Evolutionary conservation across 2,329 filamentous ascomycete genomes (phyloP), one percentile per base, ranked within the genome.

Genomic region (Coccinonectria pachysandricola): DNA sequence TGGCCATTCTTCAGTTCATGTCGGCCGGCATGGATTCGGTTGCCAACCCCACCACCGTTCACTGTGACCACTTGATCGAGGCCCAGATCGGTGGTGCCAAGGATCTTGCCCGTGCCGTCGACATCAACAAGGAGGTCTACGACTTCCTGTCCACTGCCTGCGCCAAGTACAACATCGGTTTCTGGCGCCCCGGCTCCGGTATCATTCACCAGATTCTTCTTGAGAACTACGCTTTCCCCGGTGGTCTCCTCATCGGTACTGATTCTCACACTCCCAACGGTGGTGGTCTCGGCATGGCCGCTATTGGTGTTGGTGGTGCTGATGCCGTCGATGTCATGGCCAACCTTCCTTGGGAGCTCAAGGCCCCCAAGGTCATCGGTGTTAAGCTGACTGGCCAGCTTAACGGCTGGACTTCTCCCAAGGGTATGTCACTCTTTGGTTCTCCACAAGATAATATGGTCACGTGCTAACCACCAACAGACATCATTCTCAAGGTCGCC

Each of bases 1-100:
- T 98, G 91, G 91, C 91, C 41, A 94, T 98, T 46, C 73, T 98
- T 34, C 91, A 98, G 69, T 98, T 98, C 75, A 98, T 98, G 87
- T 94, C 85, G 30, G 88, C 91, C 35, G 88, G 88, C 58, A 88
- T 98, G 84, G 83, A 85, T 43, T 79, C 80, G 13, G 91, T 96
- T 36, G 87, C 87, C 39, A 96, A 92, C 50, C 91, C 91, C 26
- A 77, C 80, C 48, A 96, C 88, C 25, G 88, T 98, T 39, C 91
- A 98, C 75, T 96, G 91, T 57, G 91, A 98, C 62, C 91, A 98
- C 66, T 76, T 98, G 71, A 98, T 98, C 60, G 88, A 96, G 71
- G 91, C 88, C 36, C 88, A 96, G 65, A 57, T 88, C 50, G 91
- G 91, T 55, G 87, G 87, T 48, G 75, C 70, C 40, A 91, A 95